These are phyloP conservation scores for Solanum neorickii DNA, from an alignment of 257 asterid genomes.

Conservation along the genomic window DNA sequence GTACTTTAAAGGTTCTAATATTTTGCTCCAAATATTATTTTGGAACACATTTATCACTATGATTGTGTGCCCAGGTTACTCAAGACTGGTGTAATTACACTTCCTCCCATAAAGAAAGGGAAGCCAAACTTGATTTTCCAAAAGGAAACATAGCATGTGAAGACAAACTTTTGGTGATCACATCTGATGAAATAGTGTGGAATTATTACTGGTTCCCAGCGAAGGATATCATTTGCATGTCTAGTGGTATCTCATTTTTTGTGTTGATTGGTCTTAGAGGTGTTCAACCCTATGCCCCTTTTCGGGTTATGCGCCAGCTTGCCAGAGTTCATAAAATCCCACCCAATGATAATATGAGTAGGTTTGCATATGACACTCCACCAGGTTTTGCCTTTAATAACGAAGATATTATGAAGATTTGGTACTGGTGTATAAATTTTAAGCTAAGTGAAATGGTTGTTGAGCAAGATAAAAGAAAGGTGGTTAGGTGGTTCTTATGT, in stretches of 20 bases:
- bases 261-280: background rate
- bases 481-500: background rate
- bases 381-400: background rate
- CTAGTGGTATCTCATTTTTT: too few species aligned
- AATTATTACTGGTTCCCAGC: background rate
- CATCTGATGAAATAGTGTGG: background rate
- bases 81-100: too few species aligned
- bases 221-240: background rate
- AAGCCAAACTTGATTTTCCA: too few species aligned
- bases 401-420: background rate
- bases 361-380: background rate
- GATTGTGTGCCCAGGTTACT: too few species aligned
- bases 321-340: background rate
- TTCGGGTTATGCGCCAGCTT: background rate
- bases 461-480: background rate
- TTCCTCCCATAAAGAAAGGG: too few species aligned
- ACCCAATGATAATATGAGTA: background rate
- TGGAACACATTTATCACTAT: too few species aligned
- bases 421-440: background rate
- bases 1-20: too few species aligned
- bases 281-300: background rate
- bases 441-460: background rate
- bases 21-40: too few species aligned
- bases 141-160: too few species aligned
- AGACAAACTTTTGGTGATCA: too few species aligned